Evolutionary conservation across 257 asterid genomes (phyloP), one percentile per base, ranked within the genome.

Genomic region (Lithospermum erythrorhizon): DNA sequence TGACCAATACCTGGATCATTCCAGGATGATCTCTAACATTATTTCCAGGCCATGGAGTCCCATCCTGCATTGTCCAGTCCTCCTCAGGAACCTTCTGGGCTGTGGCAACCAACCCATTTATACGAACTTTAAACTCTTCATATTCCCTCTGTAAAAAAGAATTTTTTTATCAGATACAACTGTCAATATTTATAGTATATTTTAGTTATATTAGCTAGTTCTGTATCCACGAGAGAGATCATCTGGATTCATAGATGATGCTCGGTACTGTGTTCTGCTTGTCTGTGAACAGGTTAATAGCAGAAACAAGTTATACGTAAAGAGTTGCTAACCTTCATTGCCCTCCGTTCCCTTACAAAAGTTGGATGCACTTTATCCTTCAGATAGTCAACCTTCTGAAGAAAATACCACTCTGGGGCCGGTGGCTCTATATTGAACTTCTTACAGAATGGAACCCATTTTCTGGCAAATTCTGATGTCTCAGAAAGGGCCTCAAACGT

Each of bases 41-140:
- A 62, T 90, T 90, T 74, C 97, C 97, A 0, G 97, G 97, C 97
- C 97, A 90, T 16, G 86, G 95, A 65, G 97, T 90, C 25, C 97
- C 96, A 45, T 90, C 97, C 79, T 90, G 97, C 97, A 90, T 90
- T 30, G 97, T 90, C 97, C 97, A 90, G 63, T 96, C 97, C 21
- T 90, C 97, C 66, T 90, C 97, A 0, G 97, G 97, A 73, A 87
- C 97, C 85, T 90, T 90, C 71, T 77, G 87, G 22, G 97, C 90
- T 80, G 73, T 83, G 65, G 97, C 76, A 80, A 87, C 97, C 60
- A 90, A 73, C 49, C 87, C 95, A 67, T 90, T 90, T 68, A 90
- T 82, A 65, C 95, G 76, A 58, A 90, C 77, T 77, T 85, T 90
- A 64, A 90, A 90, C 80, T 90, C 96, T 72, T 87, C 97, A 61